Percentiles rank a stretch among this genome's conserved stretches.
Conservation (phyloP, 2,329 filamentous ascomycete species). For the Boeremia lycopersici region DNA sequence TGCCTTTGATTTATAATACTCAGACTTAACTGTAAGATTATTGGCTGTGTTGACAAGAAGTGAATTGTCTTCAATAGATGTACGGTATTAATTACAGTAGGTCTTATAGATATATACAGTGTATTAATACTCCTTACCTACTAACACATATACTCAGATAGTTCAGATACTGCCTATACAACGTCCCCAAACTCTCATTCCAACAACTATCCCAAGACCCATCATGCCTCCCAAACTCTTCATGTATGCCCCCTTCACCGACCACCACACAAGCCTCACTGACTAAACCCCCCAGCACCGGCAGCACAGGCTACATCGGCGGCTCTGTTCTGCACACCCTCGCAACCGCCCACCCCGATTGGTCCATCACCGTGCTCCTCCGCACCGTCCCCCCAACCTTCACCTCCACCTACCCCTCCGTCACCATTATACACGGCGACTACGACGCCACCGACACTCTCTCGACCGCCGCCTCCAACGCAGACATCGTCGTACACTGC, state of each 20-base stretch:
- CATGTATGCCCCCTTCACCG: constrained; percentile 3
- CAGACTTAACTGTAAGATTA: too few species aligned
- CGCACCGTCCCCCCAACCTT: constrained; percentile 45
- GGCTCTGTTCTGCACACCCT: constrained; percentile 58
- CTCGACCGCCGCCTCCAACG: constrained; percentile 52
- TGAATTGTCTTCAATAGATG: too few species aligned
- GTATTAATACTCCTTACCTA: too few species aligned
- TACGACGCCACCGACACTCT: constrained; percentile 54
- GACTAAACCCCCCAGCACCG: constrained; percentile 48
- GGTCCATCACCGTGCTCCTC: constrained; percentile 53
- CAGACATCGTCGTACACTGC: constrained; percentile 57
- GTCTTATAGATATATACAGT: too few species aligned
- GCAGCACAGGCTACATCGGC: constrained; percentile 60
- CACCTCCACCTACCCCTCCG: constrained; percentile 45
- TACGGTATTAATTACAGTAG: too few species aligned
- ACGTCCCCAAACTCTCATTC: background rate
- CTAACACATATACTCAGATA: background rate
- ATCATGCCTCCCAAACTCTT: constrained; percentile 43
- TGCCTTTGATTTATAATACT: too few species aligned
- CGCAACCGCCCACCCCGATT: constrained; percentile 54
- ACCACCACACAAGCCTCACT: background rate
- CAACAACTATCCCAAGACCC: background rate
- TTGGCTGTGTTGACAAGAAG: too few species aligned
- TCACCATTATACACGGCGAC: constrained; percentile 56
- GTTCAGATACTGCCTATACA: background rate